Base-by-base conservation (phyloP, 257 asterid species). In the Solanum chilense region DNA sequence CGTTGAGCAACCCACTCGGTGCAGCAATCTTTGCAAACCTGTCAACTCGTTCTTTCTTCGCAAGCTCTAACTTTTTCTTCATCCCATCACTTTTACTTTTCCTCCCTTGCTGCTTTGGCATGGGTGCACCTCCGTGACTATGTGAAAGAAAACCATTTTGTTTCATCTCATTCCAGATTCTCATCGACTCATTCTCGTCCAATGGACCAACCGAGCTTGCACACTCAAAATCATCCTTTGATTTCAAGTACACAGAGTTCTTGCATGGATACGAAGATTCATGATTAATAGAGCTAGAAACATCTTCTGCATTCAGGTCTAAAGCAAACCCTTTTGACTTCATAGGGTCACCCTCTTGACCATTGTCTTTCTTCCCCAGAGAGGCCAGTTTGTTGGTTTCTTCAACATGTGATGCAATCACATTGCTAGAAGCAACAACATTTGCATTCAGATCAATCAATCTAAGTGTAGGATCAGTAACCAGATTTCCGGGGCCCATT, bases 1-100 rank as follows among this genome's bases (percentile, higher is more conserved):
- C 99, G 21, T 93, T 93, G 66, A 97, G 99, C 92, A 97, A 89
- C 39, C 99, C 99, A 87, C 98, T 93, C 1, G 99, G 99, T 52
- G 98, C 98, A 76, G 99, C 98, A 88, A 96, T 90, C 89, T 93
- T 94, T 37, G 99, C 98, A 88, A 97, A 95, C 84, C 96, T 91
- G 89, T 94, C 98, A 33, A 91, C 95, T 85, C 93, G 97, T 90
- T 97, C 99, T 90, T 92, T 96, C 93, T 89, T 95, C 15, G 98
- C 98, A 86, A 93, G 95, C 86, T 95, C 97, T 49, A 95, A 89
- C 90, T 90, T 95, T 82, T 88, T 95, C 93, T 91, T 97, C 88
- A 92, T 90, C 18, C 88, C 91, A 49, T 89, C 93, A 13, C 80
- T 89, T 88, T 91, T 95, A 85, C 73, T 85, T 89, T 94, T 97